Conservation (phyloP, 2,329 filamentous ascomycete genomes). For the Septoria petroselini region DNA sequence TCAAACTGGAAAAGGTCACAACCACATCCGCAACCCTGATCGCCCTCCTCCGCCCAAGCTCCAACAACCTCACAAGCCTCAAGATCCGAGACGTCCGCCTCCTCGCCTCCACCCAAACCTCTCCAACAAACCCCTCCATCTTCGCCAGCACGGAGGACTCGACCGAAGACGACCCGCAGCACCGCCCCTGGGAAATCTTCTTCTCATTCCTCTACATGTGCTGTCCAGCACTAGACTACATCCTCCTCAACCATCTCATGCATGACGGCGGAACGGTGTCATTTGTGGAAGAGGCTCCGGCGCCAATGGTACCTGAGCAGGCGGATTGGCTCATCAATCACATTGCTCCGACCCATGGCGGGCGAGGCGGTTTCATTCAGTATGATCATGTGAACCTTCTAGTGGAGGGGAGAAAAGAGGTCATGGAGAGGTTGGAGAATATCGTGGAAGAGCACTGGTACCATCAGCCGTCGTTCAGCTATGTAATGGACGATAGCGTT, state of each 20-base stretch:
- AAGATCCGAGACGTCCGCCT: conserved; percentile 35
- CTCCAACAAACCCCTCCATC: conserved; percentile 14
- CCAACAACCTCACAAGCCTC: conserved; percentile 27
- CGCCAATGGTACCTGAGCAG: conserved; percentile 15
- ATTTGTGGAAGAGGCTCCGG: conserved; percentile 25
- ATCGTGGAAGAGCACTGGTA: conserved; percentile 33
- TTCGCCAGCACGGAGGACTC: conserved; percentile 9
- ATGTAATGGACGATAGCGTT: conserved; percentile 33
- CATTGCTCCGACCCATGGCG: conserved; percentile 16
- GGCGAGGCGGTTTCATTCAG: conserved; percentile 22
- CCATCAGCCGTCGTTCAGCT: conserved; percentile 27
- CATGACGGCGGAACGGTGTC: conserved; percentile 28
- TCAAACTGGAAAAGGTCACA: conserved; percentile 36
- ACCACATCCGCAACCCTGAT: conserved; percentile 25
- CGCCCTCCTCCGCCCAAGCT: conserved; percentile 26
- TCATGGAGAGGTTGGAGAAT: conserved; percentile 21
- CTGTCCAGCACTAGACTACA: conserved; percentile 27
- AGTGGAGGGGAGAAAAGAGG: conserved; percentile 20
- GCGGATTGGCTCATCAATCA: conserved; percentile 21
- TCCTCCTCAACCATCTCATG: conserved; percentile 34
- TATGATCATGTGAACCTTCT: conserved; percentile 30
- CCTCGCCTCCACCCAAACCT: conserved; percentile 18
- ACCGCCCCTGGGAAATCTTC: conserved; percentile 28
- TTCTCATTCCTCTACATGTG: conserved; percentile 29
- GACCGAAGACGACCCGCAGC: conserved; percentile 1